Evolutionary conservation across 768 basidiomycete genomes (phyloP), one percentile per base, ranked within the genome.

Genomic region (Tricholoma saponaceum): DNA sequence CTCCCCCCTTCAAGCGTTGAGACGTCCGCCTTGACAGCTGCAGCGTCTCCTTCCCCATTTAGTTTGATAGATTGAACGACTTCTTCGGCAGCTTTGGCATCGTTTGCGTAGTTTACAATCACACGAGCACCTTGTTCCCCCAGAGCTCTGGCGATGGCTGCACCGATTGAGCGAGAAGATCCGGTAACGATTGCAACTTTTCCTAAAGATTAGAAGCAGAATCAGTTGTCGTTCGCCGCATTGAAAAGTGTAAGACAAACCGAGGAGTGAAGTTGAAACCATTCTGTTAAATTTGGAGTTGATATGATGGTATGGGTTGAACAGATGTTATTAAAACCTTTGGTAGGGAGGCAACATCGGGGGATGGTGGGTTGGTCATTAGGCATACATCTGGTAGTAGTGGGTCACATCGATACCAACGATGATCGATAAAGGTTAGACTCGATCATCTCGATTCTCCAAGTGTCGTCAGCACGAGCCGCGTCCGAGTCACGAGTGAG

Each of bases 111-210:
- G 74, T 85, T 84, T 25, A 86, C 76, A 23, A 84, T 75, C 52
- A 85, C 83, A 59, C 74, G 76, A 2, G 83, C 83, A 12, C 85
- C 84, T 62, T 83, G 74, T 39, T 72, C 75, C 14, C 79, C 84
- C n/a, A 86, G 74, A 41, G 74, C 72, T 39, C 67, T 70, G 2
- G 82, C 83, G 55, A 84, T 77, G 13, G 81, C 76, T 0, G 83
- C 84, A 35, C 84, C 85, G 25, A 83, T 85, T 16, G 76, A 78
- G 10, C 82, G 79, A 13, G 84, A 84, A 5, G 83, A 83, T 28
- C 84, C 83, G 16, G 84, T 85, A 39, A 85, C 77, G 49, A 85
- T 68, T n/a, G 80, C 81, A n/a, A 80, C 74, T 69, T 81, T 82
- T 18, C 78, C 79, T 74, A 57, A 16, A 49, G 60, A n/a, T 14